These are phyloP conservation scores for Elaeis guineensis DNA, from an alignment of 176 grass and related monocot species.

Conservation along the genomic window DNA sequence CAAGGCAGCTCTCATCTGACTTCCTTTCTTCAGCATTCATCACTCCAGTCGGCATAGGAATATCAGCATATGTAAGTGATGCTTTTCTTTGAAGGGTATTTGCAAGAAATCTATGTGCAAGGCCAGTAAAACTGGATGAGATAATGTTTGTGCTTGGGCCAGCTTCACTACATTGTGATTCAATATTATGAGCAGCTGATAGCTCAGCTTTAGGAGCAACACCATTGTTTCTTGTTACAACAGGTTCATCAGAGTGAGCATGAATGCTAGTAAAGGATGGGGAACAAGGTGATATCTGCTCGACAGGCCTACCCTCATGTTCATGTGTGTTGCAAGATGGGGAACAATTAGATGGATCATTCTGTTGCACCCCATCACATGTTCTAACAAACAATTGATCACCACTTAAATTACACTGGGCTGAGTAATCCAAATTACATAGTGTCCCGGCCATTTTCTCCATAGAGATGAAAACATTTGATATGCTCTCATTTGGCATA, in stretches of 20 bases:
- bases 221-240: slow-evolving; percentile 28
- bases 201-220: slow-evolving; percentile 24
- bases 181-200: not conserved
- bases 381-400: slow-evolving; percentile 29
- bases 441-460: slow-evolving; percentile 28
- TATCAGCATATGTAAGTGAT: slow-evolving; percentile 46
- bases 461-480: slow-evolving; percentile 28
- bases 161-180: not conserved
- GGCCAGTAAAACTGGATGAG: slow-evolving; percentile 82
- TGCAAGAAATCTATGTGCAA: slow-evolving; percentile 82
- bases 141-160: slow-evolving; percentile 11
- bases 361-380: slow-evolving; percentile 22
- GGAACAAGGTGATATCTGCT: slow-evolving; percentile 20
- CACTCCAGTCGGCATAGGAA: slow-evolving; percentile 28
- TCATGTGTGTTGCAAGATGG: slow-evolving; percentile 24
- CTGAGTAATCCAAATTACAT: slow-evolving; percentile 28
- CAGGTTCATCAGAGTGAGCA: slow-evolving; percentile 10
- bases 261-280: slow-evolving; percentile 13
- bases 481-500: slow-evolving; percentile 20
- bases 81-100: slow-evolving; percentile 81
- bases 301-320: slow-evolving; percentile 23
- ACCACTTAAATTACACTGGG: slow-evolving; percentile 12
- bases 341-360: slow-evolving; percentile 25
- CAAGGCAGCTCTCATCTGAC: slow-evolving; percentile 22
- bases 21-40: slow-evolving; percentile 31